Base-by-base conservation (phyloP, 106 monocot genomes). In the Triglochin maritima region DNA sequence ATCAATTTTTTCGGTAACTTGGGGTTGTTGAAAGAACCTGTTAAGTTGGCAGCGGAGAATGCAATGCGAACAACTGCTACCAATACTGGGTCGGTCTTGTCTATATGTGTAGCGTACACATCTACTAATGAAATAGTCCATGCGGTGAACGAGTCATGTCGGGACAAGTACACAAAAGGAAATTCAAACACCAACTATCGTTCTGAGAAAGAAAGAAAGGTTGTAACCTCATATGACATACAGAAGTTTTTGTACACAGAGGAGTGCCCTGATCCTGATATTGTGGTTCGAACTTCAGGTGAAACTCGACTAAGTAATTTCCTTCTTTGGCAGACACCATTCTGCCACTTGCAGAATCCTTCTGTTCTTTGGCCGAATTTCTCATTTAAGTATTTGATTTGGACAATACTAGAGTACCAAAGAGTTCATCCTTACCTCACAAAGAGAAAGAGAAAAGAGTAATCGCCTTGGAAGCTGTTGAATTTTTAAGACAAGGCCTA, bases 301-400 rank as follows among this genome's bases (percentile, higher is more conserved):
- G 76, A 77, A 17, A 70, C 76, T 12, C 63, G 76, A 46, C 56
- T 77, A 48, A 77, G 76, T 41, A 77, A 77, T 64, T 77, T 77
- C 45, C 76, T 77, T 54, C 69, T 77, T 47, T 77, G 70, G 76
- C 70, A 77, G 64, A 77, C 76, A 12, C 4, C 76, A 8, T 47
- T 48, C 49, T 64, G 47, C 17, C 76, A 70, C 44, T 17, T 77
- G 70, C 76, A 77, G 64, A 77, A 70, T 49, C 76, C 69, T 64
- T 17, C 9, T 56, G 69, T 63, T 45, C 69, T 77, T 4, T 77
- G 76, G 76, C 76, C 76, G 17, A 63, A 62, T 42, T 77, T 77
- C 64, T 69, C 69, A 10, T 10, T 77, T 6, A 63, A 64, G 60
- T 63, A 77, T 47, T n/a, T 77, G 48, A 68, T 70, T 11, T 77